A percentile compares a stretch with the other conserved stretches of the same genome.
These are phyloP conservation scores for Pisolithus albus DNA, from an alignment of 768 basidiomycete species.

Conservation along the genomic window DNA sequence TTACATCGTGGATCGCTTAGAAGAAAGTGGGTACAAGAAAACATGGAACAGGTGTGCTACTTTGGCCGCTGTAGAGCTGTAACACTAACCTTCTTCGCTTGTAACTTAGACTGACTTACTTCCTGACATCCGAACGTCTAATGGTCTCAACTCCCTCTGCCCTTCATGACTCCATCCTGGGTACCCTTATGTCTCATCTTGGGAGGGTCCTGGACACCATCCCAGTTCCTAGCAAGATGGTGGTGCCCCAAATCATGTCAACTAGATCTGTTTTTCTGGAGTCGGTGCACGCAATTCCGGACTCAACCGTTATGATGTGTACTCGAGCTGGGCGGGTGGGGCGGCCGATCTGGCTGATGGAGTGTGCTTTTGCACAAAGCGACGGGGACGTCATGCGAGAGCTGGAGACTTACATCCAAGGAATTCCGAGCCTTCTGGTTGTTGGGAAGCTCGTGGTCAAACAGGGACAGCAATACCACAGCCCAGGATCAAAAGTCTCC, in stretches of 20 bases:
- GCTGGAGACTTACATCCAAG: too few species aligned
- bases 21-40: background rate
- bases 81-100: background rate
- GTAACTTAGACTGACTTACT: background rate
- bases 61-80: background rate
- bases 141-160: background rate
- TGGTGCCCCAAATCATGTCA: too few species aligned
- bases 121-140: background rate
- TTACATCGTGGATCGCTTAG: background rate
- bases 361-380: background rate
- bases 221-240: background rate
- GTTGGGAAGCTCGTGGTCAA: background rate
- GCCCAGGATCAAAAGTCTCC: background rate
- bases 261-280: too few species aligned
- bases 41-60: background rate
- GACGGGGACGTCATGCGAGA: background rate
- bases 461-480: background rate
- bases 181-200: background rate
- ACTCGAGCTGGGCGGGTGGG: too few species aligned
- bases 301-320: too few species aligned
- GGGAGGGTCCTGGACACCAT: background rate
- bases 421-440: too few species aligned
- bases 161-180: background rate
- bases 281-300: too few species aligned
- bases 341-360: too few species aligned